These are phyloP conservation scores for Biscogniauxia sp. DNA, from an alignment of 2,329 filamentous ascomycete species.

Conservation along the genomic window DNA sequence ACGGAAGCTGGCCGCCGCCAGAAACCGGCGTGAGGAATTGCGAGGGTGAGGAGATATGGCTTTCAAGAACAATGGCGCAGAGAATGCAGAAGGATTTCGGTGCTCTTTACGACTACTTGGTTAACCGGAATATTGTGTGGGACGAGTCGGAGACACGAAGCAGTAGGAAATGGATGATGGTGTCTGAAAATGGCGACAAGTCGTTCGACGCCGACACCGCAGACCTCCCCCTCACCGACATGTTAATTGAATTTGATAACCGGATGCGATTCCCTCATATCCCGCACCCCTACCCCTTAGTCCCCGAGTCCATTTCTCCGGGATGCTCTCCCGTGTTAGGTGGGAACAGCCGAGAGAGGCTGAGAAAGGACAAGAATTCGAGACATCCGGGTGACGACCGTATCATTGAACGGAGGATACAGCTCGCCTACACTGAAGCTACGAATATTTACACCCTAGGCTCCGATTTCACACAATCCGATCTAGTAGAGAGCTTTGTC, in stretches of 20 bases:
- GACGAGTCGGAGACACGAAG: constrained; percentile 60
- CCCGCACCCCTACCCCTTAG: constrained; percentile 63
- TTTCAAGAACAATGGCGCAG: constrained; percentile 56
- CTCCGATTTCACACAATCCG: constrained; percentile 51
- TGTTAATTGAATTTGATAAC: constrained; percentile 65
- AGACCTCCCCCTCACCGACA: constrained; percentile 63
- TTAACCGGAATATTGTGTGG: constrained; percentile 66
- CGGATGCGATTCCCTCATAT: constrained; percentile 62
- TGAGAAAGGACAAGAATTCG: constrained; percentile 30
- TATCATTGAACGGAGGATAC: constrained; percentile 47
- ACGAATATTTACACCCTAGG: constrained; percentile 58
- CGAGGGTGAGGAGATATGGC: constrained; percentile 52
- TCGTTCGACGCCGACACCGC: constrained; percentile 48
- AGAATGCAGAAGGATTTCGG: constrained; percentile 65
- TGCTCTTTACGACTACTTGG: constrained; percentile 67
- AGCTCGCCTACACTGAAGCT: constrained; percentile 57
- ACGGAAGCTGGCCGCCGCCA: constrained; percentile 61
- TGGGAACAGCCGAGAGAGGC: constrained; percentile 23
- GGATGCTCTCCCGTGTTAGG: constrained; percentile 10
- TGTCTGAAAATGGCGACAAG: constrained; percentile 43
- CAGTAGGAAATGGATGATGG: constrained; percentile 64
- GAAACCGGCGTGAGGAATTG: constrained; percentile 25
- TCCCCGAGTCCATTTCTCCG: constrained; percentile 52
- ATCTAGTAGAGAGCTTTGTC: constrained; percentile 54
- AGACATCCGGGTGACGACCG: constrained; percentile 22